Percentiles rank a stretch among this genome's conserved stretches.
These are phyloP conservation scores for Lathyrus sativus DNA, from an alignment of 306 rosid species.

Conservation along the genomic window DNA sequence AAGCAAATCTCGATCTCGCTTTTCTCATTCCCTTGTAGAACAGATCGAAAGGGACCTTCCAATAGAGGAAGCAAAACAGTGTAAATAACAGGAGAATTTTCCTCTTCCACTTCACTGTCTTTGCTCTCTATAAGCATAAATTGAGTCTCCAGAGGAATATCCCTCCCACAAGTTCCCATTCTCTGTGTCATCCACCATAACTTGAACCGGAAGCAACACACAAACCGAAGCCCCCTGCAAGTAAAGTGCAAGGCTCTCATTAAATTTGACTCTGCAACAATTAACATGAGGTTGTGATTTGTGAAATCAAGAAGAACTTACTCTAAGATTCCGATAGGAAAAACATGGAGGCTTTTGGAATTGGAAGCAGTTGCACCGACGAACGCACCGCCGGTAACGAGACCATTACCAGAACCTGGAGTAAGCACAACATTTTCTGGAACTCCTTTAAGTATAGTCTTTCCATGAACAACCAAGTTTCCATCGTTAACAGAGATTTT, in stretches of 20 bases:
- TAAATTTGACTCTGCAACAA: no score
- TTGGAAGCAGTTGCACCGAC: constrained; percentile 80
- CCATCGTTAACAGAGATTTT: constrained; percentile 66
- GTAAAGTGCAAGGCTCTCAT: not conserved
- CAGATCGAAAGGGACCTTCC: constrained; percentile 91
- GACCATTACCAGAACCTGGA: constrained; percentile 68
- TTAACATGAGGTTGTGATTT: no score
- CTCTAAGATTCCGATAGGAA: constrained; percentile 84
- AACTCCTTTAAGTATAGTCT: constrained; percentile 77
- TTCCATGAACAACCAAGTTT: constrained; percentile 85
- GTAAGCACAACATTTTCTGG: constrained; percentile 78
- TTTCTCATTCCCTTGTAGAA: constrained; percentile 84
- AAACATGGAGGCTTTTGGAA: constrained; percentile 81
- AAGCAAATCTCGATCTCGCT: constrained; percentile 85
- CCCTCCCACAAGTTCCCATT: constrained; percentile 86
- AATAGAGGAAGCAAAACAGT: constrained; percentile 92
- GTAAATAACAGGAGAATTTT: constrained; percentile 63
- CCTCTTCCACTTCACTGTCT: constrained; percentile 49
- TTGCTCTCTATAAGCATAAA: constrained; percentile 89
- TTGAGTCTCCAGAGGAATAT: constrained; percentile 92
- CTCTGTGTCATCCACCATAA: constrained; percentile 99
- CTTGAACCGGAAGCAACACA: constrained; percentile 94
- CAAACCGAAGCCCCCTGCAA: constrained; percentile 71
- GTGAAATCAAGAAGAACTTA: constrained; percentile 43
- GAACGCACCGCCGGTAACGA: constrained; percentile 76